These are phyloP conservation scores for Fusarium nodosum DNA, from an alignment of 2,329 filamentous ascomycete species.

Conservation along the genomic window DNA sequence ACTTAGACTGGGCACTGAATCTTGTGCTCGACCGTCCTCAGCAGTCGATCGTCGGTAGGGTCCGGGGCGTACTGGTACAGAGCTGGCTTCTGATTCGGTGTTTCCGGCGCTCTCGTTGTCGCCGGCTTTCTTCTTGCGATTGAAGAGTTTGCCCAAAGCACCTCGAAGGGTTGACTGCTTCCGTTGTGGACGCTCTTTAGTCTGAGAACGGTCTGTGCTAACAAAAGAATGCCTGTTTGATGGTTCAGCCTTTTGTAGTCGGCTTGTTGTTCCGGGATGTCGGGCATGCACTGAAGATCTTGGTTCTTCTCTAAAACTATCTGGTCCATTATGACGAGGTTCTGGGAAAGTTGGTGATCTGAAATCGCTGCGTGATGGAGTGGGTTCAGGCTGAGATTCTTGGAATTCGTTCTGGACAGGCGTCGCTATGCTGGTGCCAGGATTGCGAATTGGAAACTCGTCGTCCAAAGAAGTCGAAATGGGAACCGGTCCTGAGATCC, in stretches of 20 bases:
- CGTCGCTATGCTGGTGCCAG: slow-evolving; percentile 55
- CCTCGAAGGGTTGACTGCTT: slow-evolving; percentile 71
- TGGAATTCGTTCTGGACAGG: slow-evolving; percentile 48
- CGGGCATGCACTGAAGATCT: slow-evolving; percentile 24
- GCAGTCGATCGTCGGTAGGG: slow-evolving; percentile 40
- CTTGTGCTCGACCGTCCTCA: slow-evolving; percentile 33
- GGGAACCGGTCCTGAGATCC: slow-evolving; percentile 73
- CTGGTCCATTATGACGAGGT: slow-evolving; percentile 31
- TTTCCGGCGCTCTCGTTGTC: slow-evolving; percentile 41
- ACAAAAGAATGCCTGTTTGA: slow-evolving; percentile 63
- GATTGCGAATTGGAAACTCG: slow-evolving; percentile 66
- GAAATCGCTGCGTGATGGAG: slow-evolving; percentile 23
- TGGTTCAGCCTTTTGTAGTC: slow-evolving; percentile 46
- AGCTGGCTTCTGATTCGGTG: slow-evolving; percentile 42
- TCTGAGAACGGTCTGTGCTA: slow-evolving; percentile 54
- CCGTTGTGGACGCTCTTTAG: slow-evolving; percentile 58
- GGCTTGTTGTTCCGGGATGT: slow-evolving; percentile 31
- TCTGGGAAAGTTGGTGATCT: slow-evolving; percentile 39
- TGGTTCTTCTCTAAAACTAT: slow-evolving; percentile 29
- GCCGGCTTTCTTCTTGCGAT: slow-evolving; percentile 65
- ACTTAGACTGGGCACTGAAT: slow-evolving; percentile 31
- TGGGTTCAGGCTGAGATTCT: slow-evolving; percentile 39
- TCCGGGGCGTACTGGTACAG: slow-evolving; percentile 47
- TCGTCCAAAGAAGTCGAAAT: slow-evolving; percentile 64
- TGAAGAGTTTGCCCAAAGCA: slow-evolving; percentile 70